A percentile compares a stretch with the other conserved stretches of the same genome.
These are phyloP conservation scores for Blastobotrys raffinosifermentans DNA, from an alignment of 1,139 yeast genomes.

Conservation along the genomic window DNA sequence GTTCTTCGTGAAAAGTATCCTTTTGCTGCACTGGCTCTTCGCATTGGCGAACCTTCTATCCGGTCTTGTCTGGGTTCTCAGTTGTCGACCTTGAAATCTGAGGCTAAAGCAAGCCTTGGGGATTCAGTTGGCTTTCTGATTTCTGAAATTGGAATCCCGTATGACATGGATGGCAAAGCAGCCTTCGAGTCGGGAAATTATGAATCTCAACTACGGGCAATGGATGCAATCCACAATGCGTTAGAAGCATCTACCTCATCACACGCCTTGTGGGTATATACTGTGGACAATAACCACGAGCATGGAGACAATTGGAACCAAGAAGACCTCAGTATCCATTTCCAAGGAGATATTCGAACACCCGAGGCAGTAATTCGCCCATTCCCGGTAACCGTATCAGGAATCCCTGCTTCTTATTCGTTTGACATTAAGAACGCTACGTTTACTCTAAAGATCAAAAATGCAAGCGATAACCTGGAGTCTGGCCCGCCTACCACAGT, in stretches of 20 bases:
- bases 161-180: slow-evolving; percentile 77
- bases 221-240: slow-evolving; percentile 77
- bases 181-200: slow-evolving; percentile 64
- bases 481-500: slow-evolving; percentile 46
- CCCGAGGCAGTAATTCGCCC: slow-evolving; percentile 35
- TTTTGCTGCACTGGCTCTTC: slow-evolving; percentile 71
- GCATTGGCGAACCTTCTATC: slow-evolving; percentile 73
- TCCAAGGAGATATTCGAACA: slow-evolving; percentile 53
- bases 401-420: slow-evolving; percentile 22
- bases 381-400: slow-evolving; percentile 30
- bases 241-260: slow-evolving; percentile 66
- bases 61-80: slow-evolving; percentile 67
- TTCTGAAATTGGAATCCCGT: slow-evolving; percentile 97
- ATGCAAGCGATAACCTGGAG: neutral
- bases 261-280: slow-evolving; percentile 84
- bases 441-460: slow-evolving; percentile 21
- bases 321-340: slow-evolving; percentile 88
- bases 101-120: slow-evolving; percentile 41
- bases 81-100: slow-evolving; percentile 55
- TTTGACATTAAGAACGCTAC: slow-evolving; percentile 28
- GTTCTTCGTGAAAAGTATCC: slow-evolving; percentile 73
- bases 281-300: slow-evolving; percentile 61
- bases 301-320: slow-evolving; percentile 93
- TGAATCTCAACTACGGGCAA: slow-evolving; percentile 67
- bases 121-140: slow-evolving; percentile 46